Base-by-base conservation (phyloP, 768 basidiomycete species). In the Boletus vermiculosoides region DNA sequence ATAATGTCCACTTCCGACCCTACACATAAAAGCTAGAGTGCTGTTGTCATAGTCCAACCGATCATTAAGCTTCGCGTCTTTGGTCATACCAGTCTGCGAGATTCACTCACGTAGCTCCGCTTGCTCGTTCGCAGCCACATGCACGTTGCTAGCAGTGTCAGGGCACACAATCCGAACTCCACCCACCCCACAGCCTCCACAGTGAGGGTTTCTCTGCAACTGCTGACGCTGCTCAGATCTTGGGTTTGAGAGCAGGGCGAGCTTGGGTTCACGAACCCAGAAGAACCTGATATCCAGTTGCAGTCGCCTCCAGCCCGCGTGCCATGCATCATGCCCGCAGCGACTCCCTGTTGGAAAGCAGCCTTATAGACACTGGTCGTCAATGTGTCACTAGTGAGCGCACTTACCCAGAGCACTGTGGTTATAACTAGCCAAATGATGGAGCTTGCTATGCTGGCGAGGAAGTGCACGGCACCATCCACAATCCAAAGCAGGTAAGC, bases 381-480 rank as follows among this genome's bases (percentile, higher is more conserved):
- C 20, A 30, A 25, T 11, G 20, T 33, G 33, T 40, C 33, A 39
- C 45, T 20, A 10, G 48, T 15, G 49, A 20, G 44, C 34, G 25
- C 30, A 71, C 81, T 57, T 59, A 85, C 90, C 90, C 90, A 92
- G 63, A 91, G 66, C 7, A 80, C 68, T 7, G 80, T 75, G 3
- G 89, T 88, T 37, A 85, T 66, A 28, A 83, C 68, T 31, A 92
- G 74, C 90, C 90, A 92, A 53, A 86, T 68, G 20, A 90, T 80
- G 18, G 90, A 92, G 60, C 87, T 88, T 23, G 90, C 87, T 42
- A 92, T 76, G 67, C 83, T 86, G n/a, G 88, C 89, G 22, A 92
- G 77, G 42, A 88, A 69, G 67, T 86, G 85, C 45, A 81, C 78
- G 5, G 80, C 81, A 47, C 86, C 85, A 52, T 84, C 83, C 39